Evolutionary conservation across 768 basidiomycete species (phyloP).

Genomic region (Leucosporidium scottii): DNA sequence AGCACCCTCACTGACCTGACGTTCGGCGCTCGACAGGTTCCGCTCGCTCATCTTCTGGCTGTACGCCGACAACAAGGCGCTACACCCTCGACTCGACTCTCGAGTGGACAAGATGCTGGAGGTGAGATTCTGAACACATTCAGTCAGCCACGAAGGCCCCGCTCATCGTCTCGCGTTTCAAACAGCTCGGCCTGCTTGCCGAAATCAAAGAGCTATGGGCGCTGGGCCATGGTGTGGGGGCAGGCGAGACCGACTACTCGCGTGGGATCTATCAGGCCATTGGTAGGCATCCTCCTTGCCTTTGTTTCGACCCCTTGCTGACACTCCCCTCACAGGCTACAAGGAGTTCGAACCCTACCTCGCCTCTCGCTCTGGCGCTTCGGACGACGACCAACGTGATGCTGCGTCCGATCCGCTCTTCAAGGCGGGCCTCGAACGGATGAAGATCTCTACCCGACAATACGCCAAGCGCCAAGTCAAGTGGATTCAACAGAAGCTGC

Average conservation of each 20-base stretch:
- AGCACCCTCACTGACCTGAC: background rate
- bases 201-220: conserved; percentile 54
- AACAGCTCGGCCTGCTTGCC: conserved; percentile 66
- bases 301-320: background rate
- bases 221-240: conserved; percentile 22
- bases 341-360: conserved; percentile 77
- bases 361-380: background rate
- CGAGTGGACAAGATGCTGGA: conserved; percentile 86
- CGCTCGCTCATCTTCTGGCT: conserved; percentile 85
- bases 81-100: conserved; percentile 63
- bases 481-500: conserved; percentile 84
- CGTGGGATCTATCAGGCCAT: conserved; percentile 91
- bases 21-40: conserved; percentile 51
- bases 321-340: conserved; percentile 56
- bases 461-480: conserved; percentile 86
- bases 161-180: background rate
- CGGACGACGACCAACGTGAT: background rate
- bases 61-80: conserved; percentile 58
- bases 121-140: conserved; percentile 45
- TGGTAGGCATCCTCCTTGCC: conserved; percentile 48
- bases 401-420: conserved; percentile 45
- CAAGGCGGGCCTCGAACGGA: conserved; percentile 57
- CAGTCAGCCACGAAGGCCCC: background rate
- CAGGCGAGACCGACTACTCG: conserved; percentile 54
- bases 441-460: conserved; percentile 79